Evolutionary conservation across 2,329 filamentous ascomycete species (phyloP).

Genomic region (Epichloe bromicola): DNA sequence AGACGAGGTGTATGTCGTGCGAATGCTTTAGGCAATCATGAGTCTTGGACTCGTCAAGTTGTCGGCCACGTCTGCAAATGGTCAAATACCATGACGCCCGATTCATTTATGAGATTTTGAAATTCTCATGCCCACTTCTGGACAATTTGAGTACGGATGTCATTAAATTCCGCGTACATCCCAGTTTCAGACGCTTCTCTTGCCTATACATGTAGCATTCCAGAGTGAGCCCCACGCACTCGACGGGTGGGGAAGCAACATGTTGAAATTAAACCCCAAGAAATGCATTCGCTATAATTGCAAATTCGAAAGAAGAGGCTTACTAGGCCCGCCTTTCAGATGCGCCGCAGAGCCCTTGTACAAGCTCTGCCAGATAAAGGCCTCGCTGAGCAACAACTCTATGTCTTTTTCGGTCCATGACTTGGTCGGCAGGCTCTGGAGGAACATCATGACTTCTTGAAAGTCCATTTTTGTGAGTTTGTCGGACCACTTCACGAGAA

Average conservation of each 20-base stretch:
- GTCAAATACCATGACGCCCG: too few relatives aligned
- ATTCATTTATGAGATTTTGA: too few relatives aligned
- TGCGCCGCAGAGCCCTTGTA: conserved; percentile 93
- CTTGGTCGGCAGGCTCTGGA: conserved; percentile 85
- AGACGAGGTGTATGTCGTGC: too few relatives aligned
- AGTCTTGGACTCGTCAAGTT: too few relatives aligned
- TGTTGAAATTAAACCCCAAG: not conserved
- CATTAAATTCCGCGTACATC: not conserved
- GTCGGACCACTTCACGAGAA: conserved; percentile 96
- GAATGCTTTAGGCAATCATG: too few relatives aligned
- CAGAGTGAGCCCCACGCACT: not conserved
- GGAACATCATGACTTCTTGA: conserved; percentile 97
- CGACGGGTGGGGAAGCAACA: not conserved
- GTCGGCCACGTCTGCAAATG: too few relatives aligned
- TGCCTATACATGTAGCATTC: not conserved
- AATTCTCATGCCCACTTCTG: too few relatives aligned
- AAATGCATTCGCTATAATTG: conserved; percentile 17
- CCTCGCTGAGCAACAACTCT: conserved; percentile 86
- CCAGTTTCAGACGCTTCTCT: not conserved
- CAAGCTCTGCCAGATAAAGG: conserved; percentile 96
- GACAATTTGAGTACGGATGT: too few relatives aligned
- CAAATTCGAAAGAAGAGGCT: conserved; percentile 22
- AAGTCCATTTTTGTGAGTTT: conserved; percentile 96
- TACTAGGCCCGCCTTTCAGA: conserved; percentile 43
- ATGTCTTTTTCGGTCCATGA: conserved; percentile 98